These are phyloP conservation scores for Lagenaria siceraria DNA, from an alignment of 306 rosid species.

Conservation along the genomic window DNA sequence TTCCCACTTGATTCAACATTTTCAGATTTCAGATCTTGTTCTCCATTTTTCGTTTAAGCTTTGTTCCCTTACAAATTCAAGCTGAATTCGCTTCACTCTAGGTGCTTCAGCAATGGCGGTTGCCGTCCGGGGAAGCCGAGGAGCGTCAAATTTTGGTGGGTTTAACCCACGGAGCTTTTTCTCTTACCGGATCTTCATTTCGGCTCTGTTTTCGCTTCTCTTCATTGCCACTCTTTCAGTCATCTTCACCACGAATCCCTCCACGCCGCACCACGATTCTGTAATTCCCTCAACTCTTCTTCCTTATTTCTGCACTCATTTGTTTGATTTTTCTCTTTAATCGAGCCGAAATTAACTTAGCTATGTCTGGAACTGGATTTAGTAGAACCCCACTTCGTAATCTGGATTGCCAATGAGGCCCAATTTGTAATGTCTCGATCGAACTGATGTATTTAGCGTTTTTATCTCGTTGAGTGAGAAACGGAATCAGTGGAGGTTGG, in stretches of 20 bases:
- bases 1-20: neutral
- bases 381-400: neutral
- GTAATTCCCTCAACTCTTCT: conserved; percentile 33
- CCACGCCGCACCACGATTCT: conserved; percentile 46
- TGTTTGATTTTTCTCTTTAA: neutral
- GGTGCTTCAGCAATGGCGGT: conserved; percentile 58
- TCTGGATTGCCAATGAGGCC: neutral
- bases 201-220: conserved; percentile 78
- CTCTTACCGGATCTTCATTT: conserved; percentile 93
- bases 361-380: neutral
- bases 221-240: conserved; percentile 84
- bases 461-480: neutral
- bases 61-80: neutral
- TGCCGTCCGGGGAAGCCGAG: conserved; percentile 76
- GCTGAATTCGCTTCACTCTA: neutral
- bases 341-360: conserved; percentile 3
- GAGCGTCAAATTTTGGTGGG: conserved; percentile 26
- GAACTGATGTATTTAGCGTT: neutral
- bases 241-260: conserved; percentile 54
- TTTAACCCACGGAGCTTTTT: conserved; percentile 63
- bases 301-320: neutral
- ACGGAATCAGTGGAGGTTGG: neutral
- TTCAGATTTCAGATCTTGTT: conserved; percentile 10
- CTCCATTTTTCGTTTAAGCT: neutral
- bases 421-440: neutral